Evolutionary conservation across 805 yeast genomes (phyloP), one percentile per base, ranked within the genome.

Genomic region (Komagataella populi): DNA sequence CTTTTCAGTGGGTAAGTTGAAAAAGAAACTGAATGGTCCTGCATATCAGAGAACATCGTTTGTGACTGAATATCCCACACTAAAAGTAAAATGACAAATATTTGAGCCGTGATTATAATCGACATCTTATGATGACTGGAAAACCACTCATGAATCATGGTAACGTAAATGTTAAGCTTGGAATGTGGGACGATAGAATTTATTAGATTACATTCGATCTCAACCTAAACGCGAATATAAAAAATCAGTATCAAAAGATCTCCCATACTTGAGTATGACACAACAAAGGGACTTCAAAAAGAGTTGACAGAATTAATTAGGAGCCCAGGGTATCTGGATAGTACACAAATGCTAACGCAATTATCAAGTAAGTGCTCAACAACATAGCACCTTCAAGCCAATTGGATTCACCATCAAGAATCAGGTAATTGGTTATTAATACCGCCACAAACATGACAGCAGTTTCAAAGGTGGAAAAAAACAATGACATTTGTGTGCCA

Each of bases 311-410:
- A 30, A 30, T 2, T 14, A 30, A 30, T 30, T 30, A 30, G 6
- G 39, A 30, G 12, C 62, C 64, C 48, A 63, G 51, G 18, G 63
- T 63, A 59, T 77, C 95, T 6, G 99, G 99, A 61, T 88, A 87
- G 66, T 78, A 87, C 71, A 76, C 87, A 73, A 93, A 93, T 1
- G 97, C 90, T 59, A 93, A 72, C 2, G 96, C 96, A 52, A 89
- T 83, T 52, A 93, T 84, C 53, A 83, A 64, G 64, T 93, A 93
- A 50, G 96, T 87, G 54, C 95, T 82, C 52, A 93, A 65, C 57
- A 93, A 74, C 93, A 93, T 83, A 44, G 83, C 88, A 51, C 99
- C 99, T 72, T 93, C 99, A 51, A 93, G 75, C 97, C 98, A 93
- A 65, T 93, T 91, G 54, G 90, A 80, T 66, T 88, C 95, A 53